phyloP scores from a whole-genome alignment of 2,329 filamentous ascomycete species.

The Colletotrichum sp. region DNA sequence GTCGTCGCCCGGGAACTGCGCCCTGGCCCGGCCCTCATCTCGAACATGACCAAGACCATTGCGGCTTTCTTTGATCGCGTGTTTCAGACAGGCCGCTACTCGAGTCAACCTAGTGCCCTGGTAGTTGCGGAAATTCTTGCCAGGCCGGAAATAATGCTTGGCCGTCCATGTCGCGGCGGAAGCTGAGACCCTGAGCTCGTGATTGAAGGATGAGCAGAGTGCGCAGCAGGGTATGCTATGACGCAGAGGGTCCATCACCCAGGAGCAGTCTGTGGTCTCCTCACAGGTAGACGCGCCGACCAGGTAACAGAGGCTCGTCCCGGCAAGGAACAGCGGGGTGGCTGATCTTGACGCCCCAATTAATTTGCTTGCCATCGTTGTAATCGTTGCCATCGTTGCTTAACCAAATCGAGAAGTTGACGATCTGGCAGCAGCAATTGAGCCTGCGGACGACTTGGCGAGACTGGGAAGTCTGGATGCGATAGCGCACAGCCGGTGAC shows the following conservation, averaged over 20 bases:
- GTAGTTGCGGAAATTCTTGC: background rate
- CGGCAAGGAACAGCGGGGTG: too few species aligned
- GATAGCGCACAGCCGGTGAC: too few species aligned
- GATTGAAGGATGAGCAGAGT: background rate
- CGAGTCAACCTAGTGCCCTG: too few species aligned
- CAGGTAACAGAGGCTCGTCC: background rate
- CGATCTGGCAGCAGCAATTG: too few species aligned
- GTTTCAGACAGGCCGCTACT: background rate
- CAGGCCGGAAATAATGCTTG: background rate
- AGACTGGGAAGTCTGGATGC: too few species aligned
- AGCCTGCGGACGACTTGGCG: too few species aligned
- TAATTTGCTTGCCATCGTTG: too few species aligned
- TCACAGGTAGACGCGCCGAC: too few species aligned
- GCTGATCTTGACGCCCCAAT: too few species aligned
- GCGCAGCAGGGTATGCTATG: background rate
- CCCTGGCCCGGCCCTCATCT: background rate
- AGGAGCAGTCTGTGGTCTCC: too few species aligned
- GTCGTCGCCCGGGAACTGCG: background rate
- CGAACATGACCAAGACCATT: background rate
- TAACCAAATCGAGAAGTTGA: too few species aligned
- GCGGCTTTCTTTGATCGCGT: background rate
- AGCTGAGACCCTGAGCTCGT: background rate
- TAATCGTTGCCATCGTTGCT: too few species aligned
- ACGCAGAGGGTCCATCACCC: background rate
- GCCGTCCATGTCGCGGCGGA: background rate